Evolutionary conservation across 2,329 filamentous ascomycete genomes (phyloP), one percentile per base, ranked within the genome.

Genomic region (Rutstroemia sp.): DNA sequence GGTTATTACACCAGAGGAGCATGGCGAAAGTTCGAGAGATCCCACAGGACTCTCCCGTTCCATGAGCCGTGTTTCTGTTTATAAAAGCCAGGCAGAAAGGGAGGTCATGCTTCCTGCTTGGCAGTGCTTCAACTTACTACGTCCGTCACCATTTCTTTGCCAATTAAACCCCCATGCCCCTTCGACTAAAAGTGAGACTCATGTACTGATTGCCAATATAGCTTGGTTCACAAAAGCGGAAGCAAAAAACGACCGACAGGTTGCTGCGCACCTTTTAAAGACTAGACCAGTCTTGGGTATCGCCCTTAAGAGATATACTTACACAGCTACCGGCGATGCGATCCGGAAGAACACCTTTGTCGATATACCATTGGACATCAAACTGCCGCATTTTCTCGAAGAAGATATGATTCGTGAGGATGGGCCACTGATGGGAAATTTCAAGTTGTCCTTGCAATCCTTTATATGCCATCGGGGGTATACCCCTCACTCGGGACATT

Each of bases 391-490:
- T 67, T 96, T 97, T 67, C 92, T 96, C 69, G 88, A 92, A 62
- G 88, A 92, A 48, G 80, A 83, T 19, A 80, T 84, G 41, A 79
- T 85, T 1, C 74, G 79, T 45, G 75, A 80, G 47, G 82, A 82
- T 61, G 85, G 83, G 0, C 82, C 71, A 16, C 42, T 95, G 2
- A 88, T 86, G 66, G 85, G 87, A n/a, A 92, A 95, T 61, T 97
- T 96, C 75, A 95, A 96, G 70, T 80, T 97, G 10, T 87, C 91
- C 2, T 74, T 99, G 50, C 92, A 96, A 70, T 92, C 92, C 0
- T 85, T 95, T 2, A 87, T 99, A 18, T 97, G 94, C 67, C 94
- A 99, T 71, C 83, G 91, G 37, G 94, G 94, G 7, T 83, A 86
- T 37, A 91, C 90, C 0, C 78, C 95, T 12, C 83, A 95, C 66